phyloP scores from a whole-genome alignment of 495 filamentous ascomycete genomes.

The Pyronema domesticum region DNA sequence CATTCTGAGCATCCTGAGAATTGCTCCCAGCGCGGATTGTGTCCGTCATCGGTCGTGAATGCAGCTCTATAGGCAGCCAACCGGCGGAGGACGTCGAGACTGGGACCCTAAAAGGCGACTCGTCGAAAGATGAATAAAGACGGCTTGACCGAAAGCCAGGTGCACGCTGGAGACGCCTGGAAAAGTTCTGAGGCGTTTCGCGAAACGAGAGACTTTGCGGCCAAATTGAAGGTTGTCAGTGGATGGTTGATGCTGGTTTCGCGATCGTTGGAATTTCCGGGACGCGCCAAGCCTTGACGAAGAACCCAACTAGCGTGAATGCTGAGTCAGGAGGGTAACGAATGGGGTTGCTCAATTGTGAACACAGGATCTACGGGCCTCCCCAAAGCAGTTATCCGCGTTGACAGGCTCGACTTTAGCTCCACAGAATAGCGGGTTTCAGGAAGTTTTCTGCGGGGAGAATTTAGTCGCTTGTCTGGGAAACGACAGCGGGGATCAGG shows the following conservation, averaged over 20 bases:
- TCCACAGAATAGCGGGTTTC: too few relatives aligned
- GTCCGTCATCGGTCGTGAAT: constrained; percentile 15
- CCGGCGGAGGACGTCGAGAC: constrained; percentile 1
- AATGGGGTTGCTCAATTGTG: too few relatives aligned
- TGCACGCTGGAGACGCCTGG: neutral
- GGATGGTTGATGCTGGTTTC: neutral
- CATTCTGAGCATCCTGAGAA: constrained; percentile 14
- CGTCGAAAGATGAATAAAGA: constrained; percentile 6
- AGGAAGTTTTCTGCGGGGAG: too few relatives aligned
- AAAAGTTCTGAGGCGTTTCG: neutral
- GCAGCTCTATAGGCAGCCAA: neutral
- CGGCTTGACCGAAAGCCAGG: neutral
- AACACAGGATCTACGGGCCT: too few relatives aligned
- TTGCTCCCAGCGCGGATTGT: constrained; percentile 15
- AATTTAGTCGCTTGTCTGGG: too few relatives aligned
- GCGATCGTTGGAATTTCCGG: neutral
- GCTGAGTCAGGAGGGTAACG: too few relatives aligned
- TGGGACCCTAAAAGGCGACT: neutral
- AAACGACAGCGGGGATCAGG: too few relatives aligned
- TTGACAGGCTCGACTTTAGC: too few relatives aligned
- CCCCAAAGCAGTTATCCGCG: too few relatives aligned
- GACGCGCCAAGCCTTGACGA: neutral
- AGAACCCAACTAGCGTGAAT: too few relatives aligned
- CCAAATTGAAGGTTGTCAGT: neutral
- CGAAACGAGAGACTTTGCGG: neutral